These are phyloP conservation scores for Ascochyta fabae DNA, from an alignment of 2,329 filamentous ascomycete genomes.

Conservation along the genomic window DNA sequence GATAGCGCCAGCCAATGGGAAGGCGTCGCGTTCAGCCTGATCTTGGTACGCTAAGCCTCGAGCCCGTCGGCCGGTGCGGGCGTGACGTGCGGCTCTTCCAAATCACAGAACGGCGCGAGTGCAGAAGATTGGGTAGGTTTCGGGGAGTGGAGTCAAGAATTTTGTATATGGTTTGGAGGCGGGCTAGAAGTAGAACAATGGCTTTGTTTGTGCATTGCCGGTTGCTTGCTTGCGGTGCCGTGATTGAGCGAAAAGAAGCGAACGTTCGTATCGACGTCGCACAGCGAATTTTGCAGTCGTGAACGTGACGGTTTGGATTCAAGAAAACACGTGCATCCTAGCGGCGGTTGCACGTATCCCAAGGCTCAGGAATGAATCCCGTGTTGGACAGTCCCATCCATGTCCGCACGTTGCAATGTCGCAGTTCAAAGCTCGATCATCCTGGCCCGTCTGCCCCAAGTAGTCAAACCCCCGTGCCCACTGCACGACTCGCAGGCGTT, in stretches of 20 bases:
- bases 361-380: neutral
- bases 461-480: neutral
- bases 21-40: neutral
- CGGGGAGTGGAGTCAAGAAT: neutral
- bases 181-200: neutral
- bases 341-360: neutral
- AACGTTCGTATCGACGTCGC: no score
- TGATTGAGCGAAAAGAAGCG: no score
- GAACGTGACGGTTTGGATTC: no score
- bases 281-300: no score
- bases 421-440: neutral
- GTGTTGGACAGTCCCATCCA: neutral
- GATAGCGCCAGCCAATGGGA: neutral
- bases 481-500: neutral
- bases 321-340: no score
- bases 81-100: conserved; percentile 11
- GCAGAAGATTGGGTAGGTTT: neutral
- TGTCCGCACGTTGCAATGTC: neutral
- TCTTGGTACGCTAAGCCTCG: conserved; percentile 9
- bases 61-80: conserved; percentile 1
- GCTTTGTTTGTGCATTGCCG: neutral
- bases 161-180: neutral
- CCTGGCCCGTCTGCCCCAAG: neutral
- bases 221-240: no score
- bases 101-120: neutral